These are phyloP conservation scores for Symbiodinium pilosum DNA, from an alignment of 73 alveolate genomes.

Conservation along the genomic window DNA sequence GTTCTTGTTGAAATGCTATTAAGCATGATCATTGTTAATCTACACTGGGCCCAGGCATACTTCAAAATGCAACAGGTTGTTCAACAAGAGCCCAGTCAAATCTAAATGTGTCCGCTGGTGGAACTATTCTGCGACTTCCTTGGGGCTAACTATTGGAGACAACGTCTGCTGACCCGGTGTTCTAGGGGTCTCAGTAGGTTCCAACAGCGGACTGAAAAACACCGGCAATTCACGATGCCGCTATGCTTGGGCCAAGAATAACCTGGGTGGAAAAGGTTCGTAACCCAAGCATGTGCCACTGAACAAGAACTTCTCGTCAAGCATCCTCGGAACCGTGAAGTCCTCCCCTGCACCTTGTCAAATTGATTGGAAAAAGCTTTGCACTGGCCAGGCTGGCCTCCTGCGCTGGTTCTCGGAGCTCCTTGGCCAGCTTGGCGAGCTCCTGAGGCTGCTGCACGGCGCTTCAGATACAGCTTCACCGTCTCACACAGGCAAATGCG, in stretches of 20 bases:
- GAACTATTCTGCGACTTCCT: too few relatives aligned
- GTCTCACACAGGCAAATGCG: too few relatives aligned
- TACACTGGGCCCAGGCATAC: too few relatives aligned
- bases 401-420: conserved; percentile 3
- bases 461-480: not conserved
- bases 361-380: too few relatives aligned
- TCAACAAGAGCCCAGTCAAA: too few relatives aligned
- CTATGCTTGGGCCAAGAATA: not conserved
- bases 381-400: conserved; percentile 5
- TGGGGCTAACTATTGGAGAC: too few relatives aligned
- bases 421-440: conserved; percentile 41
- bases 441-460: conserved; percentile 39
- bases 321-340: too few relatives aligned
- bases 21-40: too few relatives aligned
- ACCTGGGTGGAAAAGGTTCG: not conserved
- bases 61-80: too few relatives aligned
- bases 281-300: not conserved
- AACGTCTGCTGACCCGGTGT: too few relatives aligned
- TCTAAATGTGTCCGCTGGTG: not conserved
- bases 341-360: too few relatives aligned
- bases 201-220: not conserved
- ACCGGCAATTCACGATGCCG: not conserved
- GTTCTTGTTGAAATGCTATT: too few relatives aligned
- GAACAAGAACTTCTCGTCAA: not conserved
- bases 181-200: not conserved